phyloP scores from a whole-genome alignment of 139 green algal genomes.

The Chlamydomonas sp. region DNA sequence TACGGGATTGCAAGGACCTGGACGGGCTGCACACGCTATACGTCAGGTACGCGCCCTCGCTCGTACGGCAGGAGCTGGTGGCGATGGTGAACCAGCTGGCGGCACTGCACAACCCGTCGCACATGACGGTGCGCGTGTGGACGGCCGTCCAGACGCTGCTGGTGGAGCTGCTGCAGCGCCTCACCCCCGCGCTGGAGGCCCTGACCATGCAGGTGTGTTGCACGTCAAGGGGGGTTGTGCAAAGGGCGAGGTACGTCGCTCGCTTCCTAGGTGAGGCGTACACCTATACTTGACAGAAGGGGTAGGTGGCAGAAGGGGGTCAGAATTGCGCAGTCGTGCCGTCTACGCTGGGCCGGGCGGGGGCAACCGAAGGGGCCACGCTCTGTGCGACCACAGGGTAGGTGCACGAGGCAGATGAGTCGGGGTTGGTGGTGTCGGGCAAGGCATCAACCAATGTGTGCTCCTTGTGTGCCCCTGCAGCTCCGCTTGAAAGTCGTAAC shows the following conservation, averaged over 20 bases:
- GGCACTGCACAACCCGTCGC: constrained; percentile 1
- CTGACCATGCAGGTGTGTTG: constrained; percentile 35
- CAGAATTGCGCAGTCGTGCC: no score
- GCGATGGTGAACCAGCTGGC: constrained; percentile 29
- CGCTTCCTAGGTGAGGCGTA: no score
- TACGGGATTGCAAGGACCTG: neutral
- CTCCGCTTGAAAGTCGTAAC: no score
- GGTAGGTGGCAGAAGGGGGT: no score
- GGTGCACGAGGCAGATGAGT: no score
- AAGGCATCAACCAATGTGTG: no score
- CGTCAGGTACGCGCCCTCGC: neutral
- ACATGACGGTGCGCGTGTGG: constrained; percentile 33
- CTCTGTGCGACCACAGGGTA: no score
- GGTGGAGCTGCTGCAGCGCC: constrained; percentile 34
- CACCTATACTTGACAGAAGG: no score
- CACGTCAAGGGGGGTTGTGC: neutral
- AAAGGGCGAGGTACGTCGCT: neutral
- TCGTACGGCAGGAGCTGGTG: constrained; percentile 24
- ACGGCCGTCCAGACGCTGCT: constrained; percentile 26
- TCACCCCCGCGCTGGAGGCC: constrained; percentile 6
- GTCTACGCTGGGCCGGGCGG: no score
- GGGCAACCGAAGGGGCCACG: no score
- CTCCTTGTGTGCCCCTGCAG: no score
- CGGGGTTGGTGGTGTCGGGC: no score
- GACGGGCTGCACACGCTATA: constrained; percentile 9